A percentile compares a stretch with the other conserved stretches of the same genome.
phyloP scores from a whole-genome alignment of 495 filamentous ascomycete genomes.

The Usnea hakonensis region DNA sequence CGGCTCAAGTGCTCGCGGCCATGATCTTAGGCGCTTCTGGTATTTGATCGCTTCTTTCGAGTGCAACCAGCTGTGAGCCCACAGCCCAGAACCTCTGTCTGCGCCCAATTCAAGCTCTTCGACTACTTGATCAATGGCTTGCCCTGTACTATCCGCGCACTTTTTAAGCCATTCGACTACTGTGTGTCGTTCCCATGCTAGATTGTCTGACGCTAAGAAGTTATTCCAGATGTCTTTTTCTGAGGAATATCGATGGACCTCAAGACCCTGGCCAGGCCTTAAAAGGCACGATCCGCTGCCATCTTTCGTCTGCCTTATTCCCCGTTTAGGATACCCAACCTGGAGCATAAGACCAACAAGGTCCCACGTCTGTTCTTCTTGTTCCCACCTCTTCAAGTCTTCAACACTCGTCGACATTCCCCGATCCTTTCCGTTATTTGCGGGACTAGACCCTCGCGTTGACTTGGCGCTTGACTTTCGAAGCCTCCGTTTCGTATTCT shows the following conservation, averaged over 20 bases:
- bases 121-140: conserved; percentile 67
- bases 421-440: conserved; percentile 2
- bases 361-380: conserved; percentile 83
- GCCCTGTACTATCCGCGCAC: conserved; percentile 53
- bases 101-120: conserved; percentile 54
- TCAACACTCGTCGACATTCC: conserved; percentile 28
- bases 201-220: conserved; percentile 56
- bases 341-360: conserved; percentile 60
- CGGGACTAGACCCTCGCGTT: neutral
- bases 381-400: conserved; percentile 56
- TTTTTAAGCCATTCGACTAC: conserved; percentile 78
- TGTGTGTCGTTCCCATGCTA: conserved; percentile 65
- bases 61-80: conserved; percentile 84
- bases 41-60: conserved; percentile 84
- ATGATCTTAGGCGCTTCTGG: conserved; percentile 65
- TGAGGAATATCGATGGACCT: conserved; percentile 49
- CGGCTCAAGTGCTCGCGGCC: conserved; percentile 57
- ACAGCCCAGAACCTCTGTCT: conserved; percentile 57
- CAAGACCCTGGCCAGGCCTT: conserved; percentile 33
- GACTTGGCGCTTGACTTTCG: conserved; percentile 17
- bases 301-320: conserved; percentile 31
- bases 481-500: conserved; percentile 16
- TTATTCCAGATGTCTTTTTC: conserved; percentile 57
- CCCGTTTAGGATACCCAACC: conserved; percentile 38
- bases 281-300: conserved; percentile 21